Base-by-base conservation (phyloP, 2,329 filamentous ascomycete genomes). In the Phaeophleospora eucalypticola region DNA sequence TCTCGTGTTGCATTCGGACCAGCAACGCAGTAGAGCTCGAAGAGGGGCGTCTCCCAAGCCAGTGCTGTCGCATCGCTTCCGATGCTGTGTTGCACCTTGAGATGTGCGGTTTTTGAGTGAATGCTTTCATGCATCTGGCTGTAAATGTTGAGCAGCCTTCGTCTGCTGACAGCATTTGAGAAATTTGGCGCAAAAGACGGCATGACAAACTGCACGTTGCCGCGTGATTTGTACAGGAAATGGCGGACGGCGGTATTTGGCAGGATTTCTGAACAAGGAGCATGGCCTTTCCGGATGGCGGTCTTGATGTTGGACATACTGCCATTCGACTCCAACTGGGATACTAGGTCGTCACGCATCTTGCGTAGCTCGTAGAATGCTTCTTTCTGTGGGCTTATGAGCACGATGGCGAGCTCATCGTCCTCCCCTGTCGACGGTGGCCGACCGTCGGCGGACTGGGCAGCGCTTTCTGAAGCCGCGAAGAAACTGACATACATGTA, bases 401-500 rank as follows among this genome's bases (percentile, higher is more conserved):
- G 79, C 27, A 98, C 81, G 49, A 97, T 84, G 18, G 91, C 93
- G n/a, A 95, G 83, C 19, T 81, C 78, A 54, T 93, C 84, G 41
- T 61, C 55, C 48, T 71, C 67, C 17, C 48, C 43, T 10, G 21
- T 10, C 7, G 40, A 15, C 15, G 27, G 29, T 4, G 34, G 27
- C 18, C 40, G 44, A 36, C 32, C 15, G 24, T 46, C 17, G 39
- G 59, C 58, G 27, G 40, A 34, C 18, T 18, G 6, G 10, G 15
- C 36, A 2, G 34, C 33, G 12, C 24, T 29, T 43, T 18, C 75
- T 68, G 36, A 76, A 32, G 80, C 75, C 57, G 88, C 83, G 52
- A 98, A 80, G 66, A 97, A 98, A 73, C 88, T 95, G 64, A 98
- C 93, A 63, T 97, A 98, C 89, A 98, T 97, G 72, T 98, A 96